A percentile compares a stretch with the other conserved stretches of the same genome.
phyloP scores from a whole-genome alignment of 1,284 basidiomycete species.

The Melampsora larici-populina region DNA sequence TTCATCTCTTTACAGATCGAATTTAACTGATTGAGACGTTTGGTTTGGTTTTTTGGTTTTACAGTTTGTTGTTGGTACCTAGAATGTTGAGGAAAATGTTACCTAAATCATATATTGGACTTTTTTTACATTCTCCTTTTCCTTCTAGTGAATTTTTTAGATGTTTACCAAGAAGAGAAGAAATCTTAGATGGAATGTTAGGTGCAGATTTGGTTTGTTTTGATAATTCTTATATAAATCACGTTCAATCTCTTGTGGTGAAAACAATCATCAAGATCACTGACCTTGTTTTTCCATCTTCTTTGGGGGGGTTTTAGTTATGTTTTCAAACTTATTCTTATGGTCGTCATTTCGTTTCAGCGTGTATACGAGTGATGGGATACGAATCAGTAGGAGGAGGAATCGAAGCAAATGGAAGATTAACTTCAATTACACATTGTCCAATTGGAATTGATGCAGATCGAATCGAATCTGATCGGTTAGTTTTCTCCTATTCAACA shows the following conservation, averaged over 20 bases:
- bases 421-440: slow-evolving; percentile 81
- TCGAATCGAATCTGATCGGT: slow-evolving; percentile 77
- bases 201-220: slow-evolving; percentile 94
- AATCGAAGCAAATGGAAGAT: slow-evolving; percentile 84
- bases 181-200: slow-evolving; percentile 96
- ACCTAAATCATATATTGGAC: slow-evolving; percentile 72
- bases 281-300: slow-evolving; percentile 42
- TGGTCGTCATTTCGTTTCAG: slow-evolving; percentile 88
- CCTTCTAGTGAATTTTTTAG: slow-evolving; percentile 94
- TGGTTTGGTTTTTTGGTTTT: not conserved
- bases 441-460: slow-evolving; percentile 97
- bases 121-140: slow-evolving; percentile 97
- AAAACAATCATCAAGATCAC: slow-evolving; percentile 6
- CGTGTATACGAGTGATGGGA: slow-evolving; percentile 92
- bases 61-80: slow-evolving; percentile 73
- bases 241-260: no score
- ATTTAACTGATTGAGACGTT: not conserved
- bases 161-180: slow-evolving; percentile 80
- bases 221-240: no score
- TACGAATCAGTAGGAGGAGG: slow-evolving; percentile 76
- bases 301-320: slow-evolving; percentile 14
- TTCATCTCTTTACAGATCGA: not conserved
- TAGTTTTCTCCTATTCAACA: slow-evolving; percentile 55
- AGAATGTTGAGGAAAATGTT: slow-evolving; percentile 74
- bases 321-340: slow-evolving; percentile 79